Evolutionary conservation across 495 filamentous ascomycete genomes (phyloP).

Genomic region (Neurospora sp.): DNA sequence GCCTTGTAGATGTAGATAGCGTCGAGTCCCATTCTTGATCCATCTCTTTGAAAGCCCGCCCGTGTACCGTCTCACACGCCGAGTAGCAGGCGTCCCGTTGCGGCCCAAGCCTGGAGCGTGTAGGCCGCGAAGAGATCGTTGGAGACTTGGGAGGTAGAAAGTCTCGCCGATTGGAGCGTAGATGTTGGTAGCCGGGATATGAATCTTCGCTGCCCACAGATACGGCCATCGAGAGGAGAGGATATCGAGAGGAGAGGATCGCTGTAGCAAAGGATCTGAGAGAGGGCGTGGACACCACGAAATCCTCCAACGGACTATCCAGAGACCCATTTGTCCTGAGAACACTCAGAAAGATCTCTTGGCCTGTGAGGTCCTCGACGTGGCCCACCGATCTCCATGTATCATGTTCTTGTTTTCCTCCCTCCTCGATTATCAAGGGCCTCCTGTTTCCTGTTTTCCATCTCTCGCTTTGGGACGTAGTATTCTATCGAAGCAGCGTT

Average conservation of each 20-base stretch:
- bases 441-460: not conserved
- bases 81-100: not conserved
- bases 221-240: not conserved
- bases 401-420: not conserved
- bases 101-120: not conserved
- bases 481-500: not conserved
- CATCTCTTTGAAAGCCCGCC: not conserved
- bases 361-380: not conserved
- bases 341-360: not conserved
- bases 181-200: not conserved
- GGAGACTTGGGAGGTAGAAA: not conserved
- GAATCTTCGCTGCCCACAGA: not conserved
- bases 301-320: not conserved
- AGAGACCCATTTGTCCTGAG: not conserved
- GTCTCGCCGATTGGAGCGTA: not conserved
- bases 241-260: not conserved
- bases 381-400: not conserved
- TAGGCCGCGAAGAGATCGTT: not conserved
- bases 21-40: not conserved
- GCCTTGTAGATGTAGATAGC: not conserved
- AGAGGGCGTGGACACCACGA: not conserved
- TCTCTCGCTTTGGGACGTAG: not conserved
- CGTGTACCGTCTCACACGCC: not conserved
- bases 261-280: not conserved
- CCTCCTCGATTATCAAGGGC: not conserved